These are phyloP conservation scores for Ophiorrhiza pumila DNA, from an alignment of 257 asterid species.

Conservation along the genomic window DNA sequence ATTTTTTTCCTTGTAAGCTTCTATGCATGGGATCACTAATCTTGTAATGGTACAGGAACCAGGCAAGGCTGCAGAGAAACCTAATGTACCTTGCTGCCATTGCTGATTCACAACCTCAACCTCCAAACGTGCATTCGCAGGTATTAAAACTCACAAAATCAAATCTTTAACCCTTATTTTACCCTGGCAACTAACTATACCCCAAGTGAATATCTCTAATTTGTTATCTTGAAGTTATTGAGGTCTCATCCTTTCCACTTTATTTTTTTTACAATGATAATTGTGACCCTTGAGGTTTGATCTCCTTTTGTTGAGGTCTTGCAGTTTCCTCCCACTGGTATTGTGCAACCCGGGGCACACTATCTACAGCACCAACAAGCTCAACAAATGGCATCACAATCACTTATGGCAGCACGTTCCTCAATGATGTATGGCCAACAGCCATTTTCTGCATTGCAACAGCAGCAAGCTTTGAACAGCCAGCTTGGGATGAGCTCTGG, in stretches of 20 bases:
- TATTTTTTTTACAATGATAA: not conserved
- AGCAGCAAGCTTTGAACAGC: constrained; percentile 61
- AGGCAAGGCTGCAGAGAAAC: constrained; percentile 84
- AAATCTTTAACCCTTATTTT: not conserved
- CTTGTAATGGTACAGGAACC: constrained; percentile 47
- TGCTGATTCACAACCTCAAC: constrained; percentile 97
- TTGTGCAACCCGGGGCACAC: constrained; percentile 65
- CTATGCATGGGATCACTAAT: not conserved
- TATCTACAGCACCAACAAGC: constrained; percentile 73
- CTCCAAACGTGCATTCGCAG: constrained; percentile 83
- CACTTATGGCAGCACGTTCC: constrained; percentile 78
- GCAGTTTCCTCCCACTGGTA: constrained; percentile 59
- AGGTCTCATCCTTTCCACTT: not conserved
- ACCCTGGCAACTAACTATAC: not conserved
- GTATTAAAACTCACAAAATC: constrained; percentile 19
- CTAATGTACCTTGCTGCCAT: constrained; percentile 97
- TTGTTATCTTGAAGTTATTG: no score
- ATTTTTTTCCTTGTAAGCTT: not conserved
- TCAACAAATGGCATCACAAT: constrained; percentile 72
- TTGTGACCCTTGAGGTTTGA: not conserved
- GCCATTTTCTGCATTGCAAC: constrained; percentile 68
- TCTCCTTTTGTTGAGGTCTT: not conserved
- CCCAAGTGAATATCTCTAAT: no score
- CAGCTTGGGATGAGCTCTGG: constrained; percentile 70
- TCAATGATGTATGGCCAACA: constrained; percentile 80